Evolutionary conservation across 1,139 yeast genomes (phyloP).

Genomic region (Sugiyamaella pinicola): DNA sequence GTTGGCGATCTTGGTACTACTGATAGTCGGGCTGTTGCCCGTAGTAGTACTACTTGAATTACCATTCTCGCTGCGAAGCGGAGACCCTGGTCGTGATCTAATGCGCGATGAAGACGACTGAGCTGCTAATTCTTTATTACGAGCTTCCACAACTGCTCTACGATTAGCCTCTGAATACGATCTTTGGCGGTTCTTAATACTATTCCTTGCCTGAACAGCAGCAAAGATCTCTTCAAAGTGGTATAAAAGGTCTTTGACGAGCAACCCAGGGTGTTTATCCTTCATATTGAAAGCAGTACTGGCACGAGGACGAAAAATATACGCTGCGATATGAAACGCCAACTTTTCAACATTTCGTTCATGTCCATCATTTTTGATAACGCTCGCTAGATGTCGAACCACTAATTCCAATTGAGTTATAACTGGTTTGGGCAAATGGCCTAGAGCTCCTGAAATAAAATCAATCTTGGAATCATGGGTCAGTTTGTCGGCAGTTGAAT

Average conservation of each 20-base stretch:
- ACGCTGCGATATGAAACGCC: conserved; percentile 34
- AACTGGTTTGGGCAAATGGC: conserved; percentile 30
- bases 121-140: conserved; percentile 36
- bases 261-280: conserved; percentile 39
- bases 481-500: conserved; percentile 40
- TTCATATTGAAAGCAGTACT: conserved; percentile 38
- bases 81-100: conserved; percentile 29
- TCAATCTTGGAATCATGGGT: conserved; percentile 23
- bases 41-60: neutral
- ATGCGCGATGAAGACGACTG: conserved; percentile 22
- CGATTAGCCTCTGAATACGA: conserved; percentile 39
- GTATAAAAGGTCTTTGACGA: conserved; percentile 36
- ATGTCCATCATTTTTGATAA: neutral
- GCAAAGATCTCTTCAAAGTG: conserved; percentile 34
- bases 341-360: conserved; percentile 18
- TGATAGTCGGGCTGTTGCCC: neutral
- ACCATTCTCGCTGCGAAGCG: conserved; percentile 17
- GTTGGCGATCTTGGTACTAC: conserved; percentile 16
- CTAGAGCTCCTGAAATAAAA: conserved; percentile 29
- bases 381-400: conserved; percentile 23
- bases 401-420: conserved; percentile 28
- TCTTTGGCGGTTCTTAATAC: conserved; percentile 31
- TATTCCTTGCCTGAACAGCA: conserved; percentile 27
- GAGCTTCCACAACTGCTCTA: conserved; percentile 37
- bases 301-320: conserved; percentile 41